Percentiles rank a stretch among this genome's conserved stretches.
Evolutionary conservation across 2,329 filamentous ascomycete genomes (phyloP).

Genomic region (Fusarium redolens): DNA sequence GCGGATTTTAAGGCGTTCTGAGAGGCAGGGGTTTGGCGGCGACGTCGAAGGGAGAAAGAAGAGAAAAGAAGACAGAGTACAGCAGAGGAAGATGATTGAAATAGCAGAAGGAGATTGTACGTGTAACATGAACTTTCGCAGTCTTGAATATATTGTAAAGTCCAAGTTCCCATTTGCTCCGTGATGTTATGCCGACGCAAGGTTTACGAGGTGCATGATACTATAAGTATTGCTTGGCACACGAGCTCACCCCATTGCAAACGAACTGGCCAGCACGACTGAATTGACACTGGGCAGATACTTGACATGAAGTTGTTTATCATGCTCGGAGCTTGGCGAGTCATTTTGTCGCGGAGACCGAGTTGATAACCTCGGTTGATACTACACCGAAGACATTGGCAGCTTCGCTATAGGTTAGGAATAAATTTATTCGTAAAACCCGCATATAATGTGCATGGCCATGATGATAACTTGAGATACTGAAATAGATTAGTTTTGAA

Average conservation of each 20-base stretch:
- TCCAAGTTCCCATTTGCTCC: not conserved
- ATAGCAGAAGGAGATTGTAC: constrained; percentile 39
- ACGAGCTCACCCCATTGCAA: no score
- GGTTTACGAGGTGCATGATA: not conserved
- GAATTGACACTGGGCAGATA: not conserved
- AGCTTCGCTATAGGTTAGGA: not conserved
- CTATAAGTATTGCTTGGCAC: no score
- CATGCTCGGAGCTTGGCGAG: not conserved
- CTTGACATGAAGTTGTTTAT: not conserved
- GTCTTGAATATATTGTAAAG: constrained; percentile 44
- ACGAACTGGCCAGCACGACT: no score
- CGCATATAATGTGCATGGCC: not conserved
- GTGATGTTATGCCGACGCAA: not conserved
- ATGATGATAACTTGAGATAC: no score
- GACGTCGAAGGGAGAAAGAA: constrained; percentile 13
- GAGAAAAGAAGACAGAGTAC: not conserved
- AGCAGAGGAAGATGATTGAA: constrained; percentile 19
- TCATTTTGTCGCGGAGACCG: constrained; percentile 8
- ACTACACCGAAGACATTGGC: constrained; percentile 11
- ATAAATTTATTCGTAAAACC: not conserved
- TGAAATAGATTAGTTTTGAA: no score
- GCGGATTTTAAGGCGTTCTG: constrained; percentile 36
- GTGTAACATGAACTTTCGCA: constrained; percentile 43
- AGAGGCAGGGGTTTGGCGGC: constrained; percentile 20
- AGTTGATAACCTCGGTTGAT: constrained; percentile 23